phyloP scores from a whole-genome alignment of 768 basidiomycete species.

The Lactifluus rugatus region DNA sequence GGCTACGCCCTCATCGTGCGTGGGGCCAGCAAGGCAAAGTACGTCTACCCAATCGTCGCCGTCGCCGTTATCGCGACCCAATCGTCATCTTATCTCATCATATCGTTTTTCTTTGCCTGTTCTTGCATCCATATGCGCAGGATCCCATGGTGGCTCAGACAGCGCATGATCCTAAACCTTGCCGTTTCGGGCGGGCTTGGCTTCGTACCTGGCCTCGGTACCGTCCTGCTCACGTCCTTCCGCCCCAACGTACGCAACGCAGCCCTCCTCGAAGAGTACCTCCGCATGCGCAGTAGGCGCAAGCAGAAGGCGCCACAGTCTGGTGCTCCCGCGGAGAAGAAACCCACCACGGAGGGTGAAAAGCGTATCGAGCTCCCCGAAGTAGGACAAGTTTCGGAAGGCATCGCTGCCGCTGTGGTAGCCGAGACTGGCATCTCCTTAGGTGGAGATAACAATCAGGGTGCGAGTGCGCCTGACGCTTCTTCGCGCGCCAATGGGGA shows the following conservation, averaged over 20 bases:
- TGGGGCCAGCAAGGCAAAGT: slow-evolving; percentile 66
- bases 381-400: neutral
- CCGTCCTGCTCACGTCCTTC: slow-evolving; percentile 64
- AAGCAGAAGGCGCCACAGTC: neutral
- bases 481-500: too few relatives aligned
- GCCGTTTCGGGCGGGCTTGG: slow-evolving; percentile 57
- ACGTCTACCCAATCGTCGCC: slow-evolving; percentile 23
- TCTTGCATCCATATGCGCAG: slow-evolving; percentile 17
- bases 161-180: slow-evolving; percentile 71
- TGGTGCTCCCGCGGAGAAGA: neutral
- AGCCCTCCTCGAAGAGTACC: slow-evolving; percentile 72
- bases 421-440: too few relatives aligned
- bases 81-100: neutral
- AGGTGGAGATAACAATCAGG: too few relatives aligned
- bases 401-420: neutral
- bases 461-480: too few relatives aligned
- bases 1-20: slow-evolving; percentile 71
- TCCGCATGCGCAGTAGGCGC: slow-evolving; percentile 53
- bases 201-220: slow-evolving; percentile 63
- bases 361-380: neutral
- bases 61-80: neutral
- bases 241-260: slow-evolving; percentile 91
- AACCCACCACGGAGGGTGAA: neutral
- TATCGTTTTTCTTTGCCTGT: neutral
- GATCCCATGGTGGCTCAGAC: slow-evolving; percentile 53